Conservation (phyloP, 345 rosid species). For the Gossypium anomalum region DNA sequence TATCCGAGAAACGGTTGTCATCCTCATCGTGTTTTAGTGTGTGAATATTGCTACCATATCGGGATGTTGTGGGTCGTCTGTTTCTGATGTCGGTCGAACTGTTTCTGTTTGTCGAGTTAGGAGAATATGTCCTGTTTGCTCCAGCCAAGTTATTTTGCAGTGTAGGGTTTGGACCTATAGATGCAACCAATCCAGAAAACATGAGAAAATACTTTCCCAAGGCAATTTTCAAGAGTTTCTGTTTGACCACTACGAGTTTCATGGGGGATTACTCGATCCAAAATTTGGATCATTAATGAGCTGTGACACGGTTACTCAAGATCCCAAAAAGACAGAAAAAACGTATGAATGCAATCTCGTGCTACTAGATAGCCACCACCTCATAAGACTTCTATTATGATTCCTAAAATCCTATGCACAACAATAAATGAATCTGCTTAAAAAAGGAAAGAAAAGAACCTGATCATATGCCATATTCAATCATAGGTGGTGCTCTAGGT, state of each 20-base stretch:
- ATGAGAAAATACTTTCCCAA: neutral
- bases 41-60: constrained; percentile 6
- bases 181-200: neutral
- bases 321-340: neutral
- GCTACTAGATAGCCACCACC: neutral
- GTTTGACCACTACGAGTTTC: neutral
- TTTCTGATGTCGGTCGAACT: neutral
- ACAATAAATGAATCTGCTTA: neutral
- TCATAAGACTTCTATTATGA: neutral
- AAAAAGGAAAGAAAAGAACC: neutral
- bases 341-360: neutral
- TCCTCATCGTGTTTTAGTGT: neutral
- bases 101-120: constrained; percentile 8
- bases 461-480: neutral
- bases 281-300: neutral
- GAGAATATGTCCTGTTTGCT: constrained; percentile 19
- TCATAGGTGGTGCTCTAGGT: neutral
- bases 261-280: neutral
- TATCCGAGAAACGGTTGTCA: neutral
- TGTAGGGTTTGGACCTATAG: constrained; percentile 1
- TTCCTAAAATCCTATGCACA: neutral
- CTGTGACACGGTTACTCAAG: neutral
- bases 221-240: neutral
- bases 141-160: neutral
- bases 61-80: neutral